A percentile compares a stretch with the other conserved stretches of the same genome.
Evolutionary conservation across 2,329 filamentous ascomycete genomes (phyloP).

Genomic region (Aureobasidium sp.): DNA sequence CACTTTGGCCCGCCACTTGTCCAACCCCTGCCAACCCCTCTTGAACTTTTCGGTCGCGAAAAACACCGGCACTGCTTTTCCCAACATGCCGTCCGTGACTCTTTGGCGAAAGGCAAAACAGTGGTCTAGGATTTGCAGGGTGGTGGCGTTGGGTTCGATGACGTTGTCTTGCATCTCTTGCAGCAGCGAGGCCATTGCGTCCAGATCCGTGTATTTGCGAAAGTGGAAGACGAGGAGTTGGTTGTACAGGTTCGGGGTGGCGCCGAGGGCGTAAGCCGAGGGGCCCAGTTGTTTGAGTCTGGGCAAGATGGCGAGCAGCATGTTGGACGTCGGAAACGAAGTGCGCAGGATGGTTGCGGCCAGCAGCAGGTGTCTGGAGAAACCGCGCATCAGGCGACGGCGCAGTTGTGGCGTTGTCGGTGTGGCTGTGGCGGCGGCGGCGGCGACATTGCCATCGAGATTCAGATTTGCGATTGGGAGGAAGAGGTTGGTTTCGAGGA

Average conservation of each 20-base stretch:
- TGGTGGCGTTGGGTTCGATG: conserved; percentile 33
- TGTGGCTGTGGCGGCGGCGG: background rate
- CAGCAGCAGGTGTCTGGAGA: conserved; percentile 53
- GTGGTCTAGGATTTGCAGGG: conserved; percentile 34
- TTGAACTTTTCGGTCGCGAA: conserved; percentile 32
- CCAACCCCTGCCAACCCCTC: conserved; percentile 26
- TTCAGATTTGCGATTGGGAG: conserved; percentile 15
- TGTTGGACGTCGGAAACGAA: conserved; percentile 54
- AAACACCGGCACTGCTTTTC: conserved; percentile 23
- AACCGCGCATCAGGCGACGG: conserved; percentile 54
- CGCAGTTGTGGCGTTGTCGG: background rate
- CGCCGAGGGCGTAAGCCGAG: conserved; percentile 64
- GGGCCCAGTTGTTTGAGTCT: conserved; percentile 61
- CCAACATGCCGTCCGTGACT: conserved; percentile 22
- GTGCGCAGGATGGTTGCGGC: conserved; percentile 52
- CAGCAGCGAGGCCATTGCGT: conserved; percentile 47
- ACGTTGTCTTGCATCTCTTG: conserved; percentile 29
- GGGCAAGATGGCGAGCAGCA: conserved; percentile 57
- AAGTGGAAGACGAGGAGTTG: conserved; percentile 57
- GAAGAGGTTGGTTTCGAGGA: conserved; percentile 63
- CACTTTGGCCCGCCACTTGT: conserved; percentile 16
- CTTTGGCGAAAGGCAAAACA: conserved; percentile 29
- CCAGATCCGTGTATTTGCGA: conserved; percentile 53
- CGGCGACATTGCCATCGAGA: conserved; percentile 15
- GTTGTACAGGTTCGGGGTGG: conserved; percentile 63